Percentiles rank a stretch among this genome's conserved stretches.
Evolutionary conservation across 768 basidiomycete genomes (phyloP).

Genomic region (Lactarius pseudohatsudake): DNA sequence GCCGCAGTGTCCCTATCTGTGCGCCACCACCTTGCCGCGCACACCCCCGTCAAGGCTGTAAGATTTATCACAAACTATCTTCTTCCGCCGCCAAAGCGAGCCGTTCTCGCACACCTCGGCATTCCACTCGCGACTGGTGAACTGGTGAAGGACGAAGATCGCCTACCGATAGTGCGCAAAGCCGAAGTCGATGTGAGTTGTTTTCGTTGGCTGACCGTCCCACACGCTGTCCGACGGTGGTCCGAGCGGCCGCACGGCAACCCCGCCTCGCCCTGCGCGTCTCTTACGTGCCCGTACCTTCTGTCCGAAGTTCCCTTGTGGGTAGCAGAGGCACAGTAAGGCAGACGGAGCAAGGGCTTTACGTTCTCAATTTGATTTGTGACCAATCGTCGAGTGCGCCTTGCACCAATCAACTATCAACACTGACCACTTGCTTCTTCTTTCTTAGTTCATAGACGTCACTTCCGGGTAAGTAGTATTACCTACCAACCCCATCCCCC

Average conservation of each 20-base stretch:
- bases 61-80: conserved; percentile 71
- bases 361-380: not conserved
- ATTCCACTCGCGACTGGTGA: conserved; percentile 66
- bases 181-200: conserved; percentile 73
- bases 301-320: conserved; percentile 9
- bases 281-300: conserved; percentile 1
- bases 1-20: conserved; percentile 59
- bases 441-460: conserved; percentile 68
- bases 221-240: not conserved
- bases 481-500: not conserved
- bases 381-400: not conserved
- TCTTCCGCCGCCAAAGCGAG: conserved; percentile 70
- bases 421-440: conserved; percentile 16
- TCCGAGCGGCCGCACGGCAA: not conserved
- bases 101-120: conserved; percentile 74
- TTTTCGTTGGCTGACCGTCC: conserved; percentile 6
- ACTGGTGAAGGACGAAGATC: conserved; percentile 45
- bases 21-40: conserved; percentile 53
- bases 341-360: conserved; percentile 1
- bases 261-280: conserved; percentile 8
- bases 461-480: conserved; percentile 56
- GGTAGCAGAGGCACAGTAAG: not conserved
- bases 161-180: conserved; percentile 57
- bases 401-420: not conserved
- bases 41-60: conserved; percentile 61